Evolutionary conservation across 2,329 filamentous ascomycete genomes (phyloP).

Genomic region (Pseudogymnoascus sp.): DNA sequence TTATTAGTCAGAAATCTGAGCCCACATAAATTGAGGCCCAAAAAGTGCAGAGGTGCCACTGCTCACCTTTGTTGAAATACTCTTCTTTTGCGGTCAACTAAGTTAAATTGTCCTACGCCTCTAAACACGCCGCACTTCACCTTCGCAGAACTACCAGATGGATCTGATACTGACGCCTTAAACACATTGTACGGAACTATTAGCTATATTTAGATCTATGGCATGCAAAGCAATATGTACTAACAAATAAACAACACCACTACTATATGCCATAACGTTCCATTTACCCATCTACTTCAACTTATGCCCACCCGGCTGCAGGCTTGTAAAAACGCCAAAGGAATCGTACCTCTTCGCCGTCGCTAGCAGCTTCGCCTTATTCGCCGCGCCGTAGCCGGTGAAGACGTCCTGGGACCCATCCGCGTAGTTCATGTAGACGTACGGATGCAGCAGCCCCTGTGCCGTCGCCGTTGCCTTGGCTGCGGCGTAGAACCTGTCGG

Average conservation of each 20-base stretch:
- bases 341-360: conserved; percentile 32
- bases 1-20: no score
- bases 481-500: not conserved
- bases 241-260: no score
- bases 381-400: conserved; percentile 33
- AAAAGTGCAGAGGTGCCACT: no score
- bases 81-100: not conserved
- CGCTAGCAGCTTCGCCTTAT: conserved; percentile 27
- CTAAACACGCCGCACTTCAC: not conserved
- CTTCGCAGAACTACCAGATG: not conserved
- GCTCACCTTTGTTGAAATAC: not conserved
- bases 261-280: not conserved
- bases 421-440: conserved; percentile 39
- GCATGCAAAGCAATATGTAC: no score
- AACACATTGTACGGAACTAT: not conserved
- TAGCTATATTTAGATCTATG: no score
- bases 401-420: conserved; percentile 34
- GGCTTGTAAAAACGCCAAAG: conserved; percentile 29
- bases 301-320: conserved; percentile 12
- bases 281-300: not conserved
- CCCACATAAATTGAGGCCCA: no score
- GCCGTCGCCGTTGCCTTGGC: not conserved
- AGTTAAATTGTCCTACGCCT: not conserved
- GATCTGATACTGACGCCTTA: not conserved
- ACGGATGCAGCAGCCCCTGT: conserved; percentile 9